phyloP scores from a whole-genome alignment of 2,329 filamentous ascomycete genomes.

The Pseudogymnoascus sp. region DNA sequence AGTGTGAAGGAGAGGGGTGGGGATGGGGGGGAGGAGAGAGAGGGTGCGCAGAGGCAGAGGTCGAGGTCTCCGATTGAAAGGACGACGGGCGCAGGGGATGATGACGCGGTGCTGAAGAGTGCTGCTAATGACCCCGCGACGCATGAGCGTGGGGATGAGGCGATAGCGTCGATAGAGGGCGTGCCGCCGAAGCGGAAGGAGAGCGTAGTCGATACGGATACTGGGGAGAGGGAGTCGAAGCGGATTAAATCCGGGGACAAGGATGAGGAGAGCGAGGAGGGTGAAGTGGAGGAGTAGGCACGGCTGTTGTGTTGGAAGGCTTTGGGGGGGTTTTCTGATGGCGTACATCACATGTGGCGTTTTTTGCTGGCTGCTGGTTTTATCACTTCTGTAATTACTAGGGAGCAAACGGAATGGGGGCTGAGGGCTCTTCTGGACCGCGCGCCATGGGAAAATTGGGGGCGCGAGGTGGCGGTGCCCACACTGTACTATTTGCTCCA shows the following conservation, averaged over 20 bases:
- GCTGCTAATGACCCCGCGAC: constrained; percentile 23
- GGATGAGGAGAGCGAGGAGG: constrained; percentile 18
- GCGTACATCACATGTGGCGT: not conserved
- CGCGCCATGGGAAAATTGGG: not conserved
- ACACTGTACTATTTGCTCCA: not conserved
- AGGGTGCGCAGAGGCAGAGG: not conserved
- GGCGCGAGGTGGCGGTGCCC: not conserved
- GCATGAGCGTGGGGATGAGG: constrained; percentile 13
- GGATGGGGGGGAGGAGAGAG: not conserved
- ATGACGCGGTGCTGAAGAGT: constrained; percentile 20
- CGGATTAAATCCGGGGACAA: constrained; percentile 8
- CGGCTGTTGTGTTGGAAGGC: not conserved
- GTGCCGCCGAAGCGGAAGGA: constrained; percentile 9
- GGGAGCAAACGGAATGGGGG: not conserved
- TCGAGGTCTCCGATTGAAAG: not conserved
- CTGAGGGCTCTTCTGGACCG: not conserved
- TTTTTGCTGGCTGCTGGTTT: not conserved
- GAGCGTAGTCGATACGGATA: constrained; percentile 12
- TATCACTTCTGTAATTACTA: not conserved
- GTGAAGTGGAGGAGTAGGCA: constrained; percentile 18
- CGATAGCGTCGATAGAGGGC: constrained; percentile 8
- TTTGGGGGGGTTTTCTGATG: not conserved
- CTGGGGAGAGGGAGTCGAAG: constrained; percentile 11
- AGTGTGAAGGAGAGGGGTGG: constrained; percentile 14
- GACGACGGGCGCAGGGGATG: not conserved